Base-by-base conservation (phyloP, 768 basidiomycete genomes). In the Cystoderma amianthinum region DNA sequence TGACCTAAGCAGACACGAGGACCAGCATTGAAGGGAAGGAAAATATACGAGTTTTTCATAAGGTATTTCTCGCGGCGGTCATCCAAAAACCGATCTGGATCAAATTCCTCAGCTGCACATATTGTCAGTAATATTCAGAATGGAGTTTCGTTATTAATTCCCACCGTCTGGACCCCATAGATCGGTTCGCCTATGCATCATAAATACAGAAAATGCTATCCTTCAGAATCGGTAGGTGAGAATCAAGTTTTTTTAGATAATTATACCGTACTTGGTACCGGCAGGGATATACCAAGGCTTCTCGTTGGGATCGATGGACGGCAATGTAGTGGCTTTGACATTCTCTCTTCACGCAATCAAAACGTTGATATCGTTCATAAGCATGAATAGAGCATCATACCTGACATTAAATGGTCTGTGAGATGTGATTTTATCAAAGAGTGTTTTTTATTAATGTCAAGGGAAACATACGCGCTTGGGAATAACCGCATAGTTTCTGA, bases 1-100 rank as follows among this genome's bases (percentile, higher is more conserved):
- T 71, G 69, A 6, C 69, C 67, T 6, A 67, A 53, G 40, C 68
- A 69, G 36, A 69, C 66, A 1, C 67, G 51, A 19, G 68, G 69
- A 5, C 52, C n/a, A n/a, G n/a, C n/a, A n/a, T n/a, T n/a, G n/a
- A n/a, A n/a, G n/a, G n/a, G n/a, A n/a, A n/a, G n/a, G n/a, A n/a
- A n/a, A n/a, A n/a, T n/a, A n/a, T n/a, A 75, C 1, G 69, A 63
- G 38, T 71, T 71, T 10, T 62, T 58, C 5, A 62, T 57, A 20
- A 76, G 57, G 39, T 72, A 71, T 44, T 69, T 64, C 9, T 38
- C 55, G 9, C 72, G 42, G 12, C 73, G 57, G 13, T 70, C 55
- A 46, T 75, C 75, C n/a, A 76, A 54, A 58, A 73, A 76, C 1
- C 74, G 63, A 23, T 72, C n/a, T n/a, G n/a, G n/a, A n/a, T n/a